Evolutionary conservation across 331 rosid genomes (phyloP).

Genomic region (Erythrophleum ivorense): DNA sequence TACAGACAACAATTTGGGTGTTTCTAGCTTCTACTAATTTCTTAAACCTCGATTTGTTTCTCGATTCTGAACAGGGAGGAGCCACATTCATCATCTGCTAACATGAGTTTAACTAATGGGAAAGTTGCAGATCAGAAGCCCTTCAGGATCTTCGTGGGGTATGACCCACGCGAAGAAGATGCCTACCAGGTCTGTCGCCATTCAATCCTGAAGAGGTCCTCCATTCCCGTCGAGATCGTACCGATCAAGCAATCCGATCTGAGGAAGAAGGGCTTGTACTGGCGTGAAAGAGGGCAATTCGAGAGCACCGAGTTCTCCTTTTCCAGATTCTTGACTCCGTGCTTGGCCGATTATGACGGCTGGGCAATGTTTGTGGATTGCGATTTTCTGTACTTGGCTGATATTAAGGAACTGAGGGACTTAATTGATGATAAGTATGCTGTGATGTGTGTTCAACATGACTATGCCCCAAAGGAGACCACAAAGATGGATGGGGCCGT

Average conservation of each 20-base stretch:
- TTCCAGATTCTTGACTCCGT: slow-evolving; percentile 86
- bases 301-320: slow-evolving; percentile 98
- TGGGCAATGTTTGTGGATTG: slow-evolving; percentile 97
- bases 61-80: slow-evolving; percentile 30
- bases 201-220: slow-evolving; percentile 74
- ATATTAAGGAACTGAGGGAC: slow-evolving; percentile 70
- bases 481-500: slow-evolving; percentile 97
- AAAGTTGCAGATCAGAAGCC: slow-evolving; percentile 40
- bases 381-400: slow-evolving; percentile 78
- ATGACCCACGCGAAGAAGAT: slow-evolving; percentile 77
- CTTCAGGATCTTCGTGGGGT: slow-evolving; percentile 85
- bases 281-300: slow-evolving; percentile 86
- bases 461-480: slow-evolving; percentile 87
- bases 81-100: slow-evolving; percentile 25
- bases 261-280: slow-evolving; percentile 66
- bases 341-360: slow-evolving; percentile 64
- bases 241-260: slow-evolving; percentile 87
- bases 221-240: slow-evolving; percentile 79
- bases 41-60: slow-evolving; percentile 25
- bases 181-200: slow-evolving; percentile 76
- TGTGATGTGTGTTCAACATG: slow-evolving; percentile 90
- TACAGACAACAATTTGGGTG: background rate
- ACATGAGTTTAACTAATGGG: slow-evolving; percentile 58
- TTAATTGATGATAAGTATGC: slow-evolving; percentile 68
- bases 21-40: slow-evolving; percentile 33